A percentile compares a stretch with the other conserved stretches of the same genome.
These are phyloP conservation scores for Apiotrichum sp. DNA, from an alignment of 1,284 basidiomycete species.

Conservation along the genomic window DNA sequence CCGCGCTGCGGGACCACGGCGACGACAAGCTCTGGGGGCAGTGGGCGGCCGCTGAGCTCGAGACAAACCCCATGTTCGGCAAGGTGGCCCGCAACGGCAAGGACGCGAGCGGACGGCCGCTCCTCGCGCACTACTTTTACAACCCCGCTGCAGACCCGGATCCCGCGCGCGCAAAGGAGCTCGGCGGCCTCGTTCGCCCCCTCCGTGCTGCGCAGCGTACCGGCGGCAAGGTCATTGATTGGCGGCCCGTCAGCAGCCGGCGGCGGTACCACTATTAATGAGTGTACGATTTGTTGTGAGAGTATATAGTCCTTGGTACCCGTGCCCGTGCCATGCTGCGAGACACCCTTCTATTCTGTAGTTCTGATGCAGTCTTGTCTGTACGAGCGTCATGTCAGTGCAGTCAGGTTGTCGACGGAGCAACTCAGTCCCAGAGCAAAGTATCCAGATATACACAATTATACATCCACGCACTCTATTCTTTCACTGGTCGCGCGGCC, in stretches of 20 bases:
- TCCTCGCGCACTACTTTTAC: conserved; percentile 47
- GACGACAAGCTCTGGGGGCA: conserved; percentile 34
- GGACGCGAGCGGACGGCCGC: conserved; percentile 44
- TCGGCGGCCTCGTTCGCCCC: conserved; percentile 46
- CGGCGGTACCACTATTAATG: conserved; percentile 21
- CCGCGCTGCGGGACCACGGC: conserved; percentile 35
- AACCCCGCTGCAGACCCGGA: conserved; percentile 43
- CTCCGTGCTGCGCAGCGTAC: conserved; percentile 41
- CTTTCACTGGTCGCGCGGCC: conserved; percentile 33
- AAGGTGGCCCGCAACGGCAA: conserved; percentile 46
- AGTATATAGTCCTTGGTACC: too few species aligned
- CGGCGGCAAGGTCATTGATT: conserved; percentile 46
- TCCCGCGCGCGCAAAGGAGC: conserved; percentile 35
- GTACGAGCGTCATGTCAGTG: too few species aligned
- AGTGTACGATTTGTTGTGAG: too few species aligned
- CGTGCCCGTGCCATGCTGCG: too few species aligned
- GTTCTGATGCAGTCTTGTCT: too few species aligned
- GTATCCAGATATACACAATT: too few species aligned
- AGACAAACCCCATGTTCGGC: conserved; percentile 44
- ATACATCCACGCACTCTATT: too few species aligned
- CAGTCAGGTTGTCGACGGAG: too few species aligned
- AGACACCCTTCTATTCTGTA: too few species aligned
- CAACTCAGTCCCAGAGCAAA: too few species aligned
- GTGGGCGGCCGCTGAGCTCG: conserved; percentile 37
- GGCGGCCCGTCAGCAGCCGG: conserved; percentile 42